Conservation (phyloP, 2,329 filamentous ascomycete species). For the Metarhizium rileyi region DNA sequence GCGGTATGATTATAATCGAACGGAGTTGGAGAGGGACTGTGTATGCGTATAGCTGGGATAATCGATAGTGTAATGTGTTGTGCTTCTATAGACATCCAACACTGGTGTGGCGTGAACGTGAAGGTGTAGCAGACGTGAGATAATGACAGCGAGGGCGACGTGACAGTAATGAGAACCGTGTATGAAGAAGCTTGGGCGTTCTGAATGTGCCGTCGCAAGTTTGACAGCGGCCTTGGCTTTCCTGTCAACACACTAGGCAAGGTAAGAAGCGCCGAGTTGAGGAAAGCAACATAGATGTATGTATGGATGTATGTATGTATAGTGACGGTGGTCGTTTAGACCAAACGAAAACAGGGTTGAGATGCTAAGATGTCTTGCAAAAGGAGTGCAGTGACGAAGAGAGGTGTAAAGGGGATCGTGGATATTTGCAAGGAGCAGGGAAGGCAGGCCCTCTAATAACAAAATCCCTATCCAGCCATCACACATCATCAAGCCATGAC, state of each 20-base stretch:
- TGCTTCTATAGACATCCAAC: constrained; percentile 16
- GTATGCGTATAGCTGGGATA: constrained; percentile 14
- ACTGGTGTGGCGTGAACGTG: neutral
- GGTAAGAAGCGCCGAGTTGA: neutral
- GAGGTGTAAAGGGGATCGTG: neutral
- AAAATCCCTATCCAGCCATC: neutral
- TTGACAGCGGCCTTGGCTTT: neutral
- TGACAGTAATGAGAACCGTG: neutral
- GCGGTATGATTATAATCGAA: constrained; percentile 1
- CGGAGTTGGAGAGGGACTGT: constrained; percentile 17
- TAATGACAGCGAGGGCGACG: neutral
- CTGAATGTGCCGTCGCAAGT: neutral
- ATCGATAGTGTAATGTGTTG: constrained; percentile 13
- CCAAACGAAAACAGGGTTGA: neutral
- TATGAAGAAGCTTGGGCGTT: neutral
- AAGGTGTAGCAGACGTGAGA: neutral
- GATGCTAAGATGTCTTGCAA: neutral
- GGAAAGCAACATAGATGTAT: no score
- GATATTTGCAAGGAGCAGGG: neutral
- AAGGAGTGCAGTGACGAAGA: neutral
- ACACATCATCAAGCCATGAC: neutral
- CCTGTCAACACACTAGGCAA: neutral
- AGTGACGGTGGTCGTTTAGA: neutral
- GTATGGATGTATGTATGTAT: neutral
- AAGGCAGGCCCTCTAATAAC: constrained; percentile 7